Evolutionary conservation across 345 rosid genomes (phyloP), one percentile per base, ranked within the genome.

Genomic region (Euphorbia tirucalli): DNA sequence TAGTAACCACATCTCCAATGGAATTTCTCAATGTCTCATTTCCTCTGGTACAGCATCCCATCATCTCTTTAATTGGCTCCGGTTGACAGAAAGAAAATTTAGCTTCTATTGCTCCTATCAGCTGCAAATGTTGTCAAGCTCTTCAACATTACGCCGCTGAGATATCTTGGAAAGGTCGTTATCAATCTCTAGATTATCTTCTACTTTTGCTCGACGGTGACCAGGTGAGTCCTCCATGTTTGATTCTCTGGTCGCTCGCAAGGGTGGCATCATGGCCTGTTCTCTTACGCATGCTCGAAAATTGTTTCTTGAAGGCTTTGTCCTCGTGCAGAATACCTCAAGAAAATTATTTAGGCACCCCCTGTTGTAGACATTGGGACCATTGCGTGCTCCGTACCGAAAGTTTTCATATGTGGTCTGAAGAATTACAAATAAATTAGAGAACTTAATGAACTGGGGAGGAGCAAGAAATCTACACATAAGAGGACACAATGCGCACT

Each of bases 391-490:
- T 61, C 85, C 73, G 41, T 66, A 55, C 0, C 87, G 85, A n/a
- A 75, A 86, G 65, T 71, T 84, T 77, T 86, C 90, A 39, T 80
- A 75, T 9, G 90, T 82, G 22, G 87, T 86, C 90, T 86, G 77
- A 60, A 58, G 75, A 72, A 68, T 31, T 7, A 61, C n/a, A 19
- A 56, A 48, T 22, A 58, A 64, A 60, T 68, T 16, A 79, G 75
- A 56, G 72, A 49, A 15, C 55, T 18, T 0, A 16, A 55, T 27
- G 27, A 32, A 64, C 19, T 61, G 48, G 19, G 56, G 57, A 67
- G 27, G 13, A 64, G n/a, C 18, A 14, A 27, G 3, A 48, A 8
- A 18, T n/a, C n/a, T n/a, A n/a, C n/a, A n/a, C n/a, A n/a, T n/a
- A n/a, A n/a, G n/a, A n/a, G n/a, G n/a, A n/a, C n/a, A n/a, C n/a